Evolutionary conservation across 176 grass and related monocot genomes (phyloP), one percentile per base, ranked within the genome.

Genomic region (Lolium perenne): DNA sequence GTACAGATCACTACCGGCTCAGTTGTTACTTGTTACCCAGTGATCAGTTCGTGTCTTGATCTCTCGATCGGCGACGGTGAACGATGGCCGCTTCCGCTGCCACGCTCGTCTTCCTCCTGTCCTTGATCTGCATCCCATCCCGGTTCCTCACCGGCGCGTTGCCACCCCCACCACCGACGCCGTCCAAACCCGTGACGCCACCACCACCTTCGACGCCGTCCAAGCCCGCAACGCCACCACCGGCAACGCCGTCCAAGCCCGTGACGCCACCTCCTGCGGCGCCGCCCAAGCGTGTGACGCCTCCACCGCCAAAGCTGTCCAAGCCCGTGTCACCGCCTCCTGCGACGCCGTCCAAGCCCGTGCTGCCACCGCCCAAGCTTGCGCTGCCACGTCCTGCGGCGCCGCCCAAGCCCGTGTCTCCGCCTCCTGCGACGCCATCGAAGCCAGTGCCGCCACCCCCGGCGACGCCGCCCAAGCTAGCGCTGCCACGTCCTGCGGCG

Each of bases 81-180:
- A 20, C 69, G 0, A 74, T 74, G 70, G 82, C 69, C 40, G 69
- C 41, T 51, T 71, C 70, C 22, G 15, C 43, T 61, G 43, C 82
- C 40, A 62, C 50, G 23, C 70, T 82, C 50, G 29, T 82, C 82
- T 62, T 62, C 70, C 70, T 75, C 41, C 38, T 75, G 0, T 57
- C n/a, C 80, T 18, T 69, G 35, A 21, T 83, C 67, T 17, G 40
- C 29, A 10, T 73, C 69, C 72, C 70, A 3, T 71, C 82, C 22
- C 43, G 57, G 40, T 58, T 74, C 82, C 55, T 84, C 70, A 46
- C 82, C 70, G 38, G 22, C 41, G 63, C 80, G 6, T 6, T 70
- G 80, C 64, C 80, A 16, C 18, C 18, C 0, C 64, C 29, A 9
- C 25, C 64, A 5, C 64, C 48, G 0, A 32, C 6, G 13, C 26